Percentiles rank a stretch among this genome's conserved stretches.
phyloP scores from a whole-genome alignment of 192 early-diverging fungal species.

The Radiomyces spectabilis region DNA sequence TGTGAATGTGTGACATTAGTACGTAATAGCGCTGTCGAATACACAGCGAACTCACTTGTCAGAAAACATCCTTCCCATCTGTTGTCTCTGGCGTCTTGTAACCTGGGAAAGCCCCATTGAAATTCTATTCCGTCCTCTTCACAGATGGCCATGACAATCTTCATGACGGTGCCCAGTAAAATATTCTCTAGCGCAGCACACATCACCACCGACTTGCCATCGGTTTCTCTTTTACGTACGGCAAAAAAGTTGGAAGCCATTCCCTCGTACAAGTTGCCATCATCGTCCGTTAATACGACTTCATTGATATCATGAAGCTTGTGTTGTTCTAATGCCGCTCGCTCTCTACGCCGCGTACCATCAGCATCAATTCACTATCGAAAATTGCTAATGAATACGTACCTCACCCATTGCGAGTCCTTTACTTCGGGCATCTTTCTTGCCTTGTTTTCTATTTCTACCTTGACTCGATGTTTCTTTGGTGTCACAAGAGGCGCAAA shows the following conservation, averaged over 20 bases:
- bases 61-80: constrained; percentile 65
- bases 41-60: constrained; percentile 38
- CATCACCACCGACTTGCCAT: constrained; percentile 24
- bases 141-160: constrained; percentile 50
- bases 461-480: constrained; percentile 14
- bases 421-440: constrained; percentile 49
- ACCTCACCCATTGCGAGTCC: constrained; percentile 68
- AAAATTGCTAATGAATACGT: background rate
- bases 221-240: constrained; percentile 13
- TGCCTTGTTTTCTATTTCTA: constrained; percentile 45
- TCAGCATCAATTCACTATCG: background rate
- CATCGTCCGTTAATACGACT: constrained; percentile 48
- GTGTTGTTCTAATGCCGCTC: constrained; percentile 30
- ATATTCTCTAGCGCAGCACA: constrained; percentile 54
- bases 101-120: constrained; percentile 43
- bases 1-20: constrained; percentile 1
- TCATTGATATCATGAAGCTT: constrained; percentile 47
- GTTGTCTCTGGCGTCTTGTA: constrained; percentile 24
- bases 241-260: constrained; percentile 65
- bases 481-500: constrained; percentile 17
- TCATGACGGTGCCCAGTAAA: constrained; percentile 58
- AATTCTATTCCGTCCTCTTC: constrained; percentile 42
- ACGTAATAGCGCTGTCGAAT: background rate
- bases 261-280: constrained; percentile 58
- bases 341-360: too few relatives aligned